Evolutionary conservation across 2,329 filamentous ascomycete species (phyloP).

Genomic region (Aspergillus calidoustus): DNA sequence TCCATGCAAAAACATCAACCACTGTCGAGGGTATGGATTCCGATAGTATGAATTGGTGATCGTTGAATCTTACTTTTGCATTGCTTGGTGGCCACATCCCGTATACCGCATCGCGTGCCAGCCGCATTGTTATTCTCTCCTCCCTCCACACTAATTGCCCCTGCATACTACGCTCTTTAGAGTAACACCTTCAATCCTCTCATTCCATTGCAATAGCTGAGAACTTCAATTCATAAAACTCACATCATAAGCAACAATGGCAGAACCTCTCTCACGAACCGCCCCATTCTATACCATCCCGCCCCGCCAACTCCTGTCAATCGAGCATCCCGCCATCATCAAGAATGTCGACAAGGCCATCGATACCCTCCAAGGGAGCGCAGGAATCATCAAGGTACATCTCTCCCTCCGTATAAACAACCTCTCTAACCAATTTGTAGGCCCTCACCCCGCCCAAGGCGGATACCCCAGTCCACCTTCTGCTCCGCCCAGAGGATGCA

Average conservation of each 20-base stretch:
- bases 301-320: slow-evolving; percentile 57
- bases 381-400: slow-evolving; percentile 58
- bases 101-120: background rate
- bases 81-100: accelerated
- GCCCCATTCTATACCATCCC: slow-evolving; percentile 59
- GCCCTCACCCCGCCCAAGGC: slow-evolving; percentile 51
- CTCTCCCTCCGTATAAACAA: background rate
- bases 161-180: background rate
- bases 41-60: no score
- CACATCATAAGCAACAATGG: slow-evolving; percentile 23
- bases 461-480: slow-evolving; percentile 65
- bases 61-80: no score
- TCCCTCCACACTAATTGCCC: background rate
- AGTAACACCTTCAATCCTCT: background rate
- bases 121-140: background rate
- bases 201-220: background rate
- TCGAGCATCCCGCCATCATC: slow-evolving; percentile 71
- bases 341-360: slow-evolving; percentile 68
- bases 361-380: slow-evolving; percentile 63
- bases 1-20: no score
- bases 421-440: slow-evolving; percentile 33
- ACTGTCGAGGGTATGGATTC: no score
- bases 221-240: background rate
- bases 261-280: slow-evolving; percentile 30
- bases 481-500: slow-evolving; percentile 78